phyloP scores from a whole-genome alignment of 164 flowering plant genomes.

The Vitis labrusca region DNA sequence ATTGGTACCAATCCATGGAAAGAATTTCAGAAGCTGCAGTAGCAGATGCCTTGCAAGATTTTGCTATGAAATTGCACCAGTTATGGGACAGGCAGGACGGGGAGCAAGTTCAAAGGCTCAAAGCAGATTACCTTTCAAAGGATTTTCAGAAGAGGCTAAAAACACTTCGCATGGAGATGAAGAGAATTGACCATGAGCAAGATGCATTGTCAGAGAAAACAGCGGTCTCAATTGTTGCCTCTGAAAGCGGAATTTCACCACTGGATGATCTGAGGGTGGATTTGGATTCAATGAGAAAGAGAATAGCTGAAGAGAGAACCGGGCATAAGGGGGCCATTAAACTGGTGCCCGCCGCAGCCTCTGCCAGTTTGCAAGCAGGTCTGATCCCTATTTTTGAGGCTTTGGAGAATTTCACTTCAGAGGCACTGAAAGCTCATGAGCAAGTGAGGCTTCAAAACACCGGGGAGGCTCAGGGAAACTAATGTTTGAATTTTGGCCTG shows the following conservation, averaged over 20 bases:
- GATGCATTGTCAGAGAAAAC: constrained; percentile 45
- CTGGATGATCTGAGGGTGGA: constrained; percentile 73
- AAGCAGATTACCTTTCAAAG: constrained; percentile 69
- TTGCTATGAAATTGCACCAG: constrained; percentile 63
- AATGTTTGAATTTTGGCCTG: background rate
- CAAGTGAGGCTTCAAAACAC: constrained; percentile 53
- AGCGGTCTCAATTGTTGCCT: constrained; percentile 41
- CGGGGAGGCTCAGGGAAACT: constrained; percentile 9
- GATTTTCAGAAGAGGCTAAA: constrained; percentile 66
- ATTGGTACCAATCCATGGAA: constrained; percentile 80
- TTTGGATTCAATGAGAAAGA: constrained; percentile 72
- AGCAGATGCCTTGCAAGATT: constrained; percentile 53
- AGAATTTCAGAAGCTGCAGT: constrained; percentile 62
- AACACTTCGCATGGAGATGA: constrained; percentile 41
- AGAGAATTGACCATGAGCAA: constrained; percentile 29
- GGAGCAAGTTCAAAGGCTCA: constrained; percentile 72
- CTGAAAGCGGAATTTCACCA: constrained; percentile 60
- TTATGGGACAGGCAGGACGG: constrained; percentile 86
- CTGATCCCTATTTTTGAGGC: constrained; percentile 82
- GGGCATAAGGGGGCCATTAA: constrained; percentile 70
- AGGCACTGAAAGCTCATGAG: constrained; percentile 68
- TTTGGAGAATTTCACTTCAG: constrained; percentile 60
- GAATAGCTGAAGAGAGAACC: constrained; percentile 66
- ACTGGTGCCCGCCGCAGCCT: constrained; percentile 70
- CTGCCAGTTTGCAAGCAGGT: constrained; percentile 75